These are phyloP conservation scores for Talaromyces sp. DNA, from an alignment of 2,329 filamentous ascomycete genomes.

Conservation along the genomic window DNA sequence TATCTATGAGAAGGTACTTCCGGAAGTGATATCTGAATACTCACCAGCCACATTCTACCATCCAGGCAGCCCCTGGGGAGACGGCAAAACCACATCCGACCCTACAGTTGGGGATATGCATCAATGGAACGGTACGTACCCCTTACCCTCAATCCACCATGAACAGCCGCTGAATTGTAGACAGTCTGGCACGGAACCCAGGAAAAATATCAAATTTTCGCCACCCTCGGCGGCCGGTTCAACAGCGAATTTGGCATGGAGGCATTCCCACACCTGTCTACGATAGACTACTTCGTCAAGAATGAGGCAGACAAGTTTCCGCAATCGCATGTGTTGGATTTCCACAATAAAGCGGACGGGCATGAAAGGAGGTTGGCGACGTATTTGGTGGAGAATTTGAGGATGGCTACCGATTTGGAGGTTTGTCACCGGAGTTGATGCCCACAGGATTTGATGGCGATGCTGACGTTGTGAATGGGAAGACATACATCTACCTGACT, in stretches of 20 bases:
- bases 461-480: background rate
- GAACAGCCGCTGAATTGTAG: background rate
- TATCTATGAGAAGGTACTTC: slow-evolving; percentile 79
- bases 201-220: slow-evolving; percentile 73
- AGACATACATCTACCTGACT: slow-evolving; percentile 60
- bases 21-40: slow-evolving; percentile 63
- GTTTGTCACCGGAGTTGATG: background rate
- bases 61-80: slow-evolving; percentile 54
- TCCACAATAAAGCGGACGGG: slow-evolving; percentile 85
- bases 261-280: slow-evolving; percentile 62
- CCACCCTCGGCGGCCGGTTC: slow-evolving; percentile 71
- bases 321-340: slow-evolving; percentile 76
- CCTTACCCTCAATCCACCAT: background rate
- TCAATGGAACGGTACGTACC: slow-evolving; percentile 67
- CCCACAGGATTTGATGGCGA: background rate
- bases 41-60: slow-evolving; percentile 54
- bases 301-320: slow-evolving; percentile 67
- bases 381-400: slow-evolving; percentile 51
- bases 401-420: slow-evolving; percentile 38
- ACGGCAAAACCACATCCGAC: slow-evolving; percentile 65
- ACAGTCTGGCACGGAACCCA: slow-evolving; percentile 77
- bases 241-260: slow-evolving; percentile 90
- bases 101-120: slow-evolving; percentile 79
- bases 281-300: slow-evolving; percentile 70
- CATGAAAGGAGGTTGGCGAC: slow-evolving; percentile 78